Conservation (phyloP, 768 basidiomycete genomes). For the Nevesoporus exiguus region DNA sequence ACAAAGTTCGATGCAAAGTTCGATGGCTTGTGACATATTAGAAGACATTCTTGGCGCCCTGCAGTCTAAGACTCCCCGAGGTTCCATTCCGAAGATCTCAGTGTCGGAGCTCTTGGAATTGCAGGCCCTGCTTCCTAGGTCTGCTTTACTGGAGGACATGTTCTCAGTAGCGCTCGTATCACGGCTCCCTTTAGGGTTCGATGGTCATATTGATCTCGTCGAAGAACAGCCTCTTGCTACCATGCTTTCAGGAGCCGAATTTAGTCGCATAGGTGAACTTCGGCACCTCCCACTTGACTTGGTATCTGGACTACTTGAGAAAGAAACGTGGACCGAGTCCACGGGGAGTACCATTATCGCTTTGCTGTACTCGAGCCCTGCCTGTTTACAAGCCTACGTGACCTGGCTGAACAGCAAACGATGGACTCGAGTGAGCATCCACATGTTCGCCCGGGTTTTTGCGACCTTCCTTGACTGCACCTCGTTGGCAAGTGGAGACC, state of each 20-base stretch:
- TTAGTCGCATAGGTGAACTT: neutral
- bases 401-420: conserved; percentile 38
- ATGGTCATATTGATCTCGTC: conserved; percentile 18
- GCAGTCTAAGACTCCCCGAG: conserved; percentile 2
- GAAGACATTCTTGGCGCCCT: conserved; percentile 39
- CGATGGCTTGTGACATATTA: conserved; percentile 25
- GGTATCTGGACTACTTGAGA: conserved; percentile 38
- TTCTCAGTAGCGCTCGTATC: conserved; percentile 42
- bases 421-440: conserved; percentile 15
- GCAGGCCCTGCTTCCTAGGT: conserved; percentile 34
- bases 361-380: conserved; percentile 41
- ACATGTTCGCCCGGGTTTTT: conserved; percentile 39
- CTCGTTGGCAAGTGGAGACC: conserved; percentile 14
- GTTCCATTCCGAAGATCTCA: conserved; percentile 17
- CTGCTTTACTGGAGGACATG: conserved; percentile 43
- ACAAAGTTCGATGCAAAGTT: neutral
- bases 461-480: conserved; percentile 46
- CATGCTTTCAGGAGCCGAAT: neutral
- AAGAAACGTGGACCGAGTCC: conserved; percentile 41
- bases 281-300: conserved; percentile 18
- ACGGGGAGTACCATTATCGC: conserved; percentile 42
- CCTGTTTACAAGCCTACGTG: conserved; percentile 25
- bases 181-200: conserved; percentile 27
- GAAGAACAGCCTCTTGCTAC: conserved; percentile 7
- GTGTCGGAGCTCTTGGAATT: conserved; percentile 40